Evolutionary conservation across 2,329 filamentous ascomycete species (phyloP).

Genomic region (Xylariales sp.): DNA sequence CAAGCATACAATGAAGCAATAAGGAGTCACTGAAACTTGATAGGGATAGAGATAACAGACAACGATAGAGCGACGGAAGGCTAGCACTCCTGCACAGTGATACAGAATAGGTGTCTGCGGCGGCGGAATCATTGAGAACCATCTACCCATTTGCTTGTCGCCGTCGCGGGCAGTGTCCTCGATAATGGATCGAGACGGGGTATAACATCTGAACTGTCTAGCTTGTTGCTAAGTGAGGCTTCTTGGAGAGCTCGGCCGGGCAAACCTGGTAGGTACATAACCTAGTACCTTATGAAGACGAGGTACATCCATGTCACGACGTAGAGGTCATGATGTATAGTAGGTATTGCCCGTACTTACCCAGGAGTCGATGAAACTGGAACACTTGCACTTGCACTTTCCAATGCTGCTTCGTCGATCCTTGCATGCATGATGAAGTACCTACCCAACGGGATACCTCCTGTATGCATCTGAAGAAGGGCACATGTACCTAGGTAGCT

Average conservation of each 20-base stretch:
- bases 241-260: neutral
- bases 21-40: constrained; percentile 43
- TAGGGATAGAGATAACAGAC: constrained; percentile 30
- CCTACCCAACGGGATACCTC: too few species aligned
- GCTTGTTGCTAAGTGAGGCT: neutral
- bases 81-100: neutral
- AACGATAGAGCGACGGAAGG: constrained; percentile 17
- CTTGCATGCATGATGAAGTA: constrained; percentile 14
- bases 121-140: neutral
- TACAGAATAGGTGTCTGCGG: constrained; percentile 10
- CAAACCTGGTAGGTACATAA: neutral
- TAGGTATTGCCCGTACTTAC: neutral
- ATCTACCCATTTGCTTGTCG: neutral
- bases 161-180: constrained; percentile 2
- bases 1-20: constrained; percentile 42
- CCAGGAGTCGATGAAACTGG: constrained; percentile 27
- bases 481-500: too few species aligned
- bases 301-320: neutral
- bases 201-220: neutral
- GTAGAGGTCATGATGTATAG: too few species aligned
- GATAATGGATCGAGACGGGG: neutral
- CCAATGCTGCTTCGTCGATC: constrained; percentile 24
- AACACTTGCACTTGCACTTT: constrained; percentile 3
- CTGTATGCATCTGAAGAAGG: neutral
- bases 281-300: neutral